phyloP scores from a whole-genome alignment of 2,329 filamentous ascomycete genomes.

The Fusarium foetens region DNA sequence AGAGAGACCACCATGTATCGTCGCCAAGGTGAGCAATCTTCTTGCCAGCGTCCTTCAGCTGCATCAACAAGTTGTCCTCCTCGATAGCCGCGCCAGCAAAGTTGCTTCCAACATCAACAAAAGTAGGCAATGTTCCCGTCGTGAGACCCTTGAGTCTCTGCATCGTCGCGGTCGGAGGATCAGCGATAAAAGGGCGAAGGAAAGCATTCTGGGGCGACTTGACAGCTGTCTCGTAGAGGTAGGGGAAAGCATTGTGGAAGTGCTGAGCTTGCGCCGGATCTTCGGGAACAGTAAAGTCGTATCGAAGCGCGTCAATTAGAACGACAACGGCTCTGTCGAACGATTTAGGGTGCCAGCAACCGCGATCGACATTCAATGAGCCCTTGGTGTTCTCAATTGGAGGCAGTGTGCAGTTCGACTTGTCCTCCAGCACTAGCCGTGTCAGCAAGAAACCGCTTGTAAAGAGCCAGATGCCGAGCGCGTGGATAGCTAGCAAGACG shows the following conservation, averaged over 20 bases:
- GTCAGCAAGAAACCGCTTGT: conserved; percentile 95
- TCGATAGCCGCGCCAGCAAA: conserved; percentile 96
- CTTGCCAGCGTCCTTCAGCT: conserved; percentile 72
- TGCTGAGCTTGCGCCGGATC: conserved; percentile 54
- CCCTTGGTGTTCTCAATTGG: conserved; percentile 67
- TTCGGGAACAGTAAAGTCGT: conserved; percentile 91
- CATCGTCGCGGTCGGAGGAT: conserved; percentile 92
- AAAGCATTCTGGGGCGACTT: conserved; percentile 84
- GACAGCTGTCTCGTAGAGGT: conserved; percentile 84
- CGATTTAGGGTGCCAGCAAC: conserved; percentile 96
- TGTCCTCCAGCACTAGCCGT: conserved; percentile 80
- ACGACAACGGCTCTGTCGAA: conserved; percentile 93
- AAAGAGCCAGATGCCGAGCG: conserved; percentile 87
- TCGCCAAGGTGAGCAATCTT: conserved; percentile 94
- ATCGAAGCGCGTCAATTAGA: conserved; percentile 91
- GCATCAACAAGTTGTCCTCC: conserved; percentile 81
- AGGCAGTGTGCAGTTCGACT: conserved; percentile 74
- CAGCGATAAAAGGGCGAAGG: conserved; percentile 93
- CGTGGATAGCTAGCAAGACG: conserved; percentile 78
- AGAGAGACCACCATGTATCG: conserved; percentile 94
- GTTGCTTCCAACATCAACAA: conserved; percentile 92
- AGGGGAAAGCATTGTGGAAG: conserved; percentile 89
- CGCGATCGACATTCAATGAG: conserved; percentile 62
- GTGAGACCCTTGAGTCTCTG: conserved; percentile 94
- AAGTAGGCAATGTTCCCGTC: conserved; percentile 93